Base-by-base conservation (phyloP, 2,329 filamentous ascomycete species). In the Helicocarpus griseus region DNA sequence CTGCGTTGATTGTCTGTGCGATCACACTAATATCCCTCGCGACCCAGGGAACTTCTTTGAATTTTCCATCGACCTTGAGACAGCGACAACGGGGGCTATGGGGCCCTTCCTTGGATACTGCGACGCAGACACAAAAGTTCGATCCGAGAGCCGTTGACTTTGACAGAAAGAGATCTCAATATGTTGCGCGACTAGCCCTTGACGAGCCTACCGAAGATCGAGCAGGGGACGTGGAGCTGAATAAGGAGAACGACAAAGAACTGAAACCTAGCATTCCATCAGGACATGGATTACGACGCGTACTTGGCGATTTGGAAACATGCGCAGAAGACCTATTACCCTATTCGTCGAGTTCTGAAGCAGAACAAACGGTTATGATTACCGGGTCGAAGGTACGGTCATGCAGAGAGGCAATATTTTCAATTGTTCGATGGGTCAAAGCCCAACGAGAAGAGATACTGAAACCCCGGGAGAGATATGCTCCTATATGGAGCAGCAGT, bases 291-390 rank as follows among this genome's bases (percentile, higher is more conserved):
- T 11, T 46, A 36, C 48, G 54, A 31, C 51, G 49, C n/a, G 21
- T 56, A 17, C 35, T 54, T 31, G 54, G 54, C 6, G 54, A 56
- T 36, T 39, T 56, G n/a, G 45, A 56, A 33, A 56, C 54, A 5
- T 56, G 54, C 33, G 51, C 44, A 29, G 40, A 43, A 17, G 54
- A 56, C 19, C 49, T 56, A 26, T 38, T 51, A 24, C 44, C 41
- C 17, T 55, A 51, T 39, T 13, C n/a, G 9, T 43, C 45, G 11
- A 38, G 49, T n/a, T 29, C 13, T 24, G 17, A 26, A n/a, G n/a
- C 47, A 22, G 36, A 33, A 19, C 22, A 45, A 7, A 19, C 8
- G 5, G 39, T 46, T 19, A 13, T 29, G 29, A 49, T 53, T 31
- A 31, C 28, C 9, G 19, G 31, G 17, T 43, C 49, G 11, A 48